phyloP scores from a whole-genome alignment of 805 yeast genomes.

The Myxozyma lipomycoides region DNA sequence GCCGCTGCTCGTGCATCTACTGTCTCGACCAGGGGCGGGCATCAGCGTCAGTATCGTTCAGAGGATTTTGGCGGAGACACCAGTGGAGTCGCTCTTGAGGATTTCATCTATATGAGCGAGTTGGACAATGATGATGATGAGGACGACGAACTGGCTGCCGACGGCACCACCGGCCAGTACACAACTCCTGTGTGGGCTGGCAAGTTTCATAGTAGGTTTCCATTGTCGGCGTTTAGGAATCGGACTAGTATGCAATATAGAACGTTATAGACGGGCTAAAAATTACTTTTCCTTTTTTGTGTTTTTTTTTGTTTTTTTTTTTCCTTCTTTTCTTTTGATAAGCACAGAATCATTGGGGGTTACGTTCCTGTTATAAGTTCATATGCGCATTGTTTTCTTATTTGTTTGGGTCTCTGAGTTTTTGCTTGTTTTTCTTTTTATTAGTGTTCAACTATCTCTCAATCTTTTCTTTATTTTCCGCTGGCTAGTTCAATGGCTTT shows the following conservation, averaged over 20 bases:
- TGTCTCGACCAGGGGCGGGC: background rate
- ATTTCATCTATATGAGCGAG: slow-evolving; percentile 81
- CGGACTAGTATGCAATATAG: slow-evolving; percentile 46
- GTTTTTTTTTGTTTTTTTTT: too few species aligned
- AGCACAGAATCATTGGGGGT: background rate
- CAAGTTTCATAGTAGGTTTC: slow-evolving; percentile 51
- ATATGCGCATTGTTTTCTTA: background rate
- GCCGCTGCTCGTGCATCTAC: slow-evolving; percentile 29
- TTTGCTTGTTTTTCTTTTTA: too few species aligned
- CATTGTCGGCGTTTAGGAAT: slow-evolving; percentile 87
- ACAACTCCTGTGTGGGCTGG: slow-evolving; percentile 39
- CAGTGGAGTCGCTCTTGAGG: slow-evolving; percentile 62
- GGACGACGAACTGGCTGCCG: slow-evolving; percentile 35
- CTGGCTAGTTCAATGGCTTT: too few species aligned
- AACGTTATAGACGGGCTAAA: slow-evolving; percentile 9
- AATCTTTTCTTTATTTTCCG: too few species aligned
- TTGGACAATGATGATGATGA: slow-evolving; percentile 70
- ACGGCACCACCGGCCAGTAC: slow-evolving; percentile 28
- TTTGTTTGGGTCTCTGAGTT: too few species aligned
- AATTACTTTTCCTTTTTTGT: background rate
- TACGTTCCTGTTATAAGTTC: background rate
- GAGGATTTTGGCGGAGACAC: slow-evolving; percentile 35
- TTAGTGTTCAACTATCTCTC: too few species aligned
- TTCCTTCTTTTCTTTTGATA: background rate
- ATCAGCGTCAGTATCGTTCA: slow-evolving; percentile 5